Evolutionary conservation across 78 protist species (phyloP), one percentile per base, ranked within the genome.

Genomic region (Dictyostelium discoideum): DNA sequence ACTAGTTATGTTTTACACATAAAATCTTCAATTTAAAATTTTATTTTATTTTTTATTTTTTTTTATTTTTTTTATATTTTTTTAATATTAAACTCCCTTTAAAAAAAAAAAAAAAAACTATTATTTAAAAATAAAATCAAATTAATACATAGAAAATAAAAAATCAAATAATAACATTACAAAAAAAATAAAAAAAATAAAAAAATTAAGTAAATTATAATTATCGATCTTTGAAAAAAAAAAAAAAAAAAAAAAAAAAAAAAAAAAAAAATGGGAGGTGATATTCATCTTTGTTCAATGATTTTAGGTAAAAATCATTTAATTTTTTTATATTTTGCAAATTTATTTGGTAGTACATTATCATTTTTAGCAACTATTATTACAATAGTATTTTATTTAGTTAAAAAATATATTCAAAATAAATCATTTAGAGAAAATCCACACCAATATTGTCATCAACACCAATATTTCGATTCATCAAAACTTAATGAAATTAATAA

Each of bases 241-340:
- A 16, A 54, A 54, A 14, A 16, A 54, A 54, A 54, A 16, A 16
- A 54, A 16, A 16, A 54, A 54, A 54, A 16, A 54, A 22, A 83
- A 83, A 80, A 22, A 80, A 46, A 54, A 5, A 37, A 22, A 72
- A 85, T 85, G 92, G 92, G 92, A 3, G 83, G 92, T 42, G 92
- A 85, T 73, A 73, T 85, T 29, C 83, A 65, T 48, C 11, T 40
- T 24, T 85, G 92, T 46, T 16, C 92, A 2, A 24, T 65, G 32
- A 16, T 72, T 13, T 20, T 85, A 1, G 76, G 82, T 5, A 26
- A 22, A 11, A 24, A 13, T 10, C 11, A 32, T n/a, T 24, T 44
- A 11, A 5, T 46, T 14, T 29, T 46, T 18, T 85, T 85, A 44
- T 85, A 72, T 73, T 18, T 85, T 8, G 60, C 60, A 46, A 85